Evolutionary conservation across 2,329 filamentous ascomycete genomes (phyloP).

Genomic region (Cladorrhinum sp.): DNA sequence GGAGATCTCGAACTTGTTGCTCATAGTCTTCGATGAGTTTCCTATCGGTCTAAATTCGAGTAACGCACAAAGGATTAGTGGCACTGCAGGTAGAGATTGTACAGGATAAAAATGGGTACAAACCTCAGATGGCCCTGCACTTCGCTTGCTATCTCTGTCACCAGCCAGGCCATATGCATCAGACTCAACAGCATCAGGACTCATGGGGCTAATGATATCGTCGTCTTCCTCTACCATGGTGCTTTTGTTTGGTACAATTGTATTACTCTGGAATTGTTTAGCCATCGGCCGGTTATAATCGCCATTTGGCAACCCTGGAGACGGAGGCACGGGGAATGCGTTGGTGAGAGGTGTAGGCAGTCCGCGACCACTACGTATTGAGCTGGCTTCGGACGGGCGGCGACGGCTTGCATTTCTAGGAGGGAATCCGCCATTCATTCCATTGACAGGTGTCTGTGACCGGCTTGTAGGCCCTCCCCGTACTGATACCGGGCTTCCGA

Average conservation of each 20-base stretch:
- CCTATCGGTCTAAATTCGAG: conserved; percentile 55
- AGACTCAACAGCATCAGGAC: conserved; percentile 53
- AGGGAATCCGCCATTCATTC: conserved; percentile 46
- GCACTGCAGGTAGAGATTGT: background rate
- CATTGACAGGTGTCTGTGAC: conserved; percentile 61
- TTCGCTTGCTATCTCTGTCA: conserved; percentile 28
- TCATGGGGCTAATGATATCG: conserved; percentile 45
- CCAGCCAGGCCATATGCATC: conserved; percentile 34
- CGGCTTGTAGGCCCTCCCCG: conserved; percentile 59
- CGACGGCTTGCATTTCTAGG: conserved; percentile 53
- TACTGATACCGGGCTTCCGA: conserved; percentile 65
- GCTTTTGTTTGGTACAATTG: conserved; percentile 95
- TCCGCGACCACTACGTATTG: conserved; percentile 46
- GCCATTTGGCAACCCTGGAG: conserved; percentile 56
- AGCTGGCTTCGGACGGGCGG: conserved; percentile 61
- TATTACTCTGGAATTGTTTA: conserved; percentile 92
- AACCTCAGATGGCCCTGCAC: conserved; percentile 25
- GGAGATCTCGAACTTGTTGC: conserved; percentile 69
- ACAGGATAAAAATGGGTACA: conserved; percentile 2
- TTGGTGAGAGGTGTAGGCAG: conserved; percentile 27
- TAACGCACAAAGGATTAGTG: background rate
- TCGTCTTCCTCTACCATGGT: conserved; percentile 97
- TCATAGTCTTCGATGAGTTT: conserved; percentile 78
- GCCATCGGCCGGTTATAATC: conserved; percentile 74
- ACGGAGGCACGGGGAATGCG: conserved; percentile 49